Evolutionary conservation across 2,329 filamentous ascomycete species (phyloP), one percentile per base, ranked within the genome.

Genomic region (Apiospora malaysiana): DNA sequence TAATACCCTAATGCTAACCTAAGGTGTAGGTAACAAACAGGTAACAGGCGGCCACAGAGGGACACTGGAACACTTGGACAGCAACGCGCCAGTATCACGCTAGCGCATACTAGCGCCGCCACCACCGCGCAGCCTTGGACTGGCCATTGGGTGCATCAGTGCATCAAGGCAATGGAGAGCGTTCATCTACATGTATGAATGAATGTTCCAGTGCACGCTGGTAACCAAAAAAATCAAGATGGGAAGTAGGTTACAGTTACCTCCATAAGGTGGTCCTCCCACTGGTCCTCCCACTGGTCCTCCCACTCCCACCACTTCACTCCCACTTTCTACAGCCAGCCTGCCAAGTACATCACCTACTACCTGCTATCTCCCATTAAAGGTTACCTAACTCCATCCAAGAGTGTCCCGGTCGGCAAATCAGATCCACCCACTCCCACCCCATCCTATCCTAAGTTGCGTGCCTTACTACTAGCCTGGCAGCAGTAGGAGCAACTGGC

Each of bases 381-480:
- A 47, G 14, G 42, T 45, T 27, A 21, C n/a, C n/a, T n/a, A n/a
- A n/a, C 12, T 37, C 16, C 18, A 7, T 21, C 25, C 27, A 21
- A 59, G 18, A 45, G 14, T 16, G 47, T 59, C 27, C 56, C 16
- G 32, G 7, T 32, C 27, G 56, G 56, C 56, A 40, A 63, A 63
- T 63, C 56, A 63, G 40, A 63, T 63, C 56, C 56, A 59, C 51
- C 8, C 27, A n/a, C 6, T 59, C 27, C 27, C 49, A 56, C 18
- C 49, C 49, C 25, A 56, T 56, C 40, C 40, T 9, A n/a, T 59
- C 27, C n/a, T n/a, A n/a, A n/a, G n/a, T n/a, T n/a, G n/a, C n/a
- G n/a, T 59, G 27, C 51, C 6, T 59, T 10, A 4, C n/a, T 59
- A 37, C 51, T 59, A 21, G 25, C 16, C 9, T 37, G 21, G 51